Evolutionary conservation across 805 yeast species (phyloP).

Genomic region (Kuraishia piskuri): DNA sequence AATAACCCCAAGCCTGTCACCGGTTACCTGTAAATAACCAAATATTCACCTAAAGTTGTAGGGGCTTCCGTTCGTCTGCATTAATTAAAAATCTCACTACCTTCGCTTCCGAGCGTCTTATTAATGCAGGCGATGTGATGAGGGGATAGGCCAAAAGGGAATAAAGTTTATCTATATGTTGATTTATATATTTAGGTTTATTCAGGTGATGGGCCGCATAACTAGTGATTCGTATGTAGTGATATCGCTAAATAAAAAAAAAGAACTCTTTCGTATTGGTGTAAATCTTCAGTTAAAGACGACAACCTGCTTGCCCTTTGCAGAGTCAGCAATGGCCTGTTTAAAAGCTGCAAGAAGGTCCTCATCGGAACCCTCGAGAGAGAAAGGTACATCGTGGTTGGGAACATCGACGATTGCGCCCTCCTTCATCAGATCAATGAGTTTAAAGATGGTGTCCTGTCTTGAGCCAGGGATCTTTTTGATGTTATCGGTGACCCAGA

Average conservation of each 20-base stretch:
- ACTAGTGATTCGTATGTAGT: no score
- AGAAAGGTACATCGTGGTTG: conserved; percentile 27
- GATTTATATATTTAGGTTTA: no score
- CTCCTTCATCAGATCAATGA: conserved; percentile 48
- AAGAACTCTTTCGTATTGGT: no score
- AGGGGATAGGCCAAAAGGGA: no score
- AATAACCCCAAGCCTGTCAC: no score
- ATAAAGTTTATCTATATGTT: no score
- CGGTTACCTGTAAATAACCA: no score
- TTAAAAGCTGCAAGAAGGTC: conserved; percentile 33
- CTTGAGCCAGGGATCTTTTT: conserved; percentile 53
- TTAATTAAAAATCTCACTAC: neutral
- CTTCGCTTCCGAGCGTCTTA: neutral
- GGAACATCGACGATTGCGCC: conserved; percentile 48
- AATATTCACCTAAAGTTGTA: no score
- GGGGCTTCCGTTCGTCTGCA: no score
- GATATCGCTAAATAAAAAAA: no score
- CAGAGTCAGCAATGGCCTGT: conserved; percentile 31
- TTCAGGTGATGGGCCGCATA: no score
- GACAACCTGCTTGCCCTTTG: conserved; percentile 37
- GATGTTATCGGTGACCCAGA: conserved; percentile 79
- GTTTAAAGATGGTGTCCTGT: conserved; percentile 40
- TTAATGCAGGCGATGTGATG: neutral
- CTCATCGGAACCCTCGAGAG: conserved; percentile 28
- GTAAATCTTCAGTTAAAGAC: neutral